Evolutionary conservation across 1,284 basidiomycete species (phyloP), one percentile per base, ranked within the genome.

Genomic region (Rhizoctonia solani): DNA sequence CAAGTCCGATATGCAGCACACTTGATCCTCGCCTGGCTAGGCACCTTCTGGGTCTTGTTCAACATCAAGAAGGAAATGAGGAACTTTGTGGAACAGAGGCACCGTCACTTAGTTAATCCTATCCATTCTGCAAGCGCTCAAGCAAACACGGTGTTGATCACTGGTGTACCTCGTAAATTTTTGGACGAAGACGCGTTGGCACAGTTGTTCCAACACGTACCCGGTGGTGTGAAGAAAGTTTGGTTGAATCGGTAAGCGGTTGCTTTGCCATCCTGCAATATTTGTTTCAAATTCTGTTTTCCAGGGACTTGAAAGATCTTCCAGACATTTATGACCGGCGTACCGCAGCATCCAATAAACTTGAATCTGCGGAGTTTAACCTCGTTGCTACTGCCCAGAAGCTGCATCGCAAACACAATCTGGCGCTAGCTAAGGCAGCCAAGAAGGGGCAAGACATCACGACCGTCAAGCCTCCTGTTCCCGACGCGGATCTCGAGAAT

Each of bases 91-190:
- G 77, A 81, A 53, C 80, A 87, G 69, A 85, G 90, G 41, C 89
- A 92, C 70, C 79, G 84, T 58, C 88, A 88, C 76, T 82, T 93
- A 29, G 81, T 87, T 70, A 84, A 82, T 69, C 82, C 82, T 39
- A 79, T 81, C 21, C 88, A 92, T 75, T 84, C 85, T 1, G 76
- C 77, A 14, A 79, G 85, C 4, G 84, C 88, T 1, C 89, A 92
- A 78, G 87, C 90, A 0, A 84, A 85, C 46, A 92, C 90, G 0
- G 87, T 93, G 3, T 83, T 93, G 52, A 83, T 93, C 70, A 90
- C 89, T 0, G 84, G 85, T 53, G 83, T 93, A 9, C 89, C 89
- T 1, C 81, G 84, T 16, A 81, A 84, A 54, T 80, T 87, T 65
- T 80, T 84, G 39, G 82, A 83, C 68, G 85, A 89, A 74, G 77